Evolutionary conservation across 306 rosid genomes (phyloP), one percentile per base, ranked within the genome.

Genomic region (Sesbania bispinosa): DNA sequence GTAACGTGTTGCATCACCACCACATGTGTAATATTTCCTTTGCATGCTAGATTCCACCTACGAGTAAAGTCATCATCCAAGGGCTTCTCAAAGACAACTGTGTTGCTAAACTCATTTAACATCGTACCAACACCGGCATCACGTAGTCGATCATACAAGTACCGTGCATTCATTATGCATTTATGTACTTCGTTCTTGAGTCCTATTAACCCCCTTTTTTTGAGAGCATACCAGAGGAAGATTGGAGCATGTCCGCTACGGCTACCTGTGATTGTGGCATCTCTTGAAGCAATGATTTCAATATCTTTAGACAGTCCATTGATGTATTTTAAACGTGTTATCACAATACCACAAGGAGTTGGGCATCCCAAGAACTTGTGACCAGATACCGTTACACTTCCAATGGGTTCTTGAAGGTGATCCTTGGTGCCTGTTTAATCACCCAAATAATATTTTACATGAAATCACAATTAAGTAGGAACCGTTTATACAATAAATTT

Each of bases 211-310:
- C 94, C 93, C 71, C 77, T 90, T 54, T 14, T 73, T 85, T 82
- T 79, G 8, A 90, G 79, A 50, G 92, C 86, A 67, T 86, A 86
- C 92, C 96, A 90, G 2, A 90, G 76, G 74, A 86, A 90, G 29
- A 90, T 86, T 2, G 92, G 78, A 18, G 90, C 88, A 78, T 86
- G 92, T 29, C 96, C 90, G 10, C 80, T 66, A 48, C 90, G 83
- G 61, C 94, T 88, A 32, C 94, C 92, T 81, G 88, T 84, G 74
- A 90, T 90, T n/a, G 94, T 90, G 24, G 75, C 81, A 50, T 90
- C 97, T 57, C 89, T 82, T 10, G 97, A 90, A 52, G 81, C 90
- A 35, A 90, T 88, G 60, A 61, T 66, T 67, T 84, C 94, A 2
- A 90, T 84, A 7, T 90, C 81, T 4, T 75, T 80, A 9, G 90